A percentile compares a stretch with the other conserved stretches of the same genome.
Conservation (phyloP, 257 asterid species). For the Gentiana macrophylla region DNA sequence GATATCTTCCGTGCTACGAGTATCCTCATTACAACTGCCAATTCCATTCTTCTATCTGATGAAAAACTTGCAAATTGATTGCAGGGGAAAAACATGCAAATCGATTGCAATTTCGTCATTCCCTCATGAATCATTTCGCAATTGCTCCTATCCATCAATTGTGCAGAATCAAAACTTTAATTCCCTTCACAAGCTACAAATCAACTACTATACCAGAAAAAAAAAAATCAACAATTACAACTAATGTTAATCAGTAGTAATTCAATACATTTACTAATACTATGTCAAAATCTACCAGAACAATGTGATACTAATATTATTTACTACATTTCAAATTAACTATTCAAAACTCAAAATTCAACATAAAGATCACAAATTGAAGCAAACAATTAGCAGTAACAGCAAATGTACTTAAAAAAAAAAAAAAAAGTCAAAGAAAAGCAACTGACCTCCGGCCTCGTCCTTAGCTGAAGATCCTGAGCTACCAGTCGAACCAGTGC, state of each 20-base stretch:
- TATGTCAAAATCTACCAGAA: no score
- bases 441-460: slow-evolving; percentile 24
- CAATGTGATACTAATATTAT: background rate
- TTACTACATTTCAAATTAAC: background rate
- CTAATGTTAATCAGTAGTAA: no score
- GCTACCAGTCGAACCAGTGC: slow-evolving; percentile 24
- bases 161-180: background rate
- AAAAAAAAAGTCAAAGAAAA: background rate
- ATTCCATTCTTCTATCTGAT: no score
- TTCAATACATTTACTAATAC: no score
- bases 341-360: background rate
- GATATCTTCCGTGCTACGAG: no score
- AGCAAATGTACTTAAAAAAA: background rate
- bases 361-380: background rate
- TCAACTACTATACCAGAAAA: background rate
- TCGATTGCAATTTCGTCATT: no score
- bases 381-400: background rate
- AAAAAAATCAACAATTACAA: background rate
- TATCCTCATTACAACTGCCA: no score
- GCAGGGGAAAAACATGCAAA: no score
- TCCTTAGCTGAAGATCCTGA: slow-evolving; percentile 19
- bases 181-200: background rate
- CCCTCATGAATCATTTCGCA: no score
- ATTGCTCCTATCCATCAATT: background rate
- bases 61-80: no score